Base-by-base conservation (phyloP, 495 filamentous ascomycete species). In the Xylaria grammica region DNA sequence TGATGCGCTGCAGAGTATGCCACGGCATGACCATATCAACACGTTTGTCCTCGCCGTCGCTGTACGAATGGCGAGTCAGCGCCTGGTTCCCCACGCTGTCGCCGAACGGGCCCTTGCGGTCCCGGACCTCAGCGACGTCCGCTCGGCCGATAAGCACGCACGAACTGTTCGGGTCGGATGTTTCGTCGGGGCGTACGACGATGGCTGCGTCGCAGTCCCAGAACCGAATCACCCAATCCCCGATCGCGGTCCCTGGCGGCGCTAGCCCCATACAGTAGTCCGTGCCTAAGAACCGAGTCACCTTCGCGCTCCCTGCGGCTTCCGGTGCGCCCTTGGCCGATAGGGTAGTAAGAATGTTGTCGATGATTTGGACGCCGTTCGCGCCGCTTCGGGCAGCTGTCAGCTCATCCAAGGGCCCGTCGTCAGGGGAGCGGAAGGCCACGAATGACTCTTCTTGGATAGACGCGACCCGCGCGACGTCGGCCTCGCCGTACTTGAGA, bases 191-290 rank as follows among this genome's bases (percentile, higher is more conserved):
- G 13, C 67, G 53, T 56, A 72, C 59, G n/a, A 72, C 53, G 29
- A 66, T 46, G n/a, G 70, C 67, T 9, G 70, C 59, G 32, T 66
- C 55, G 54, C 70, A 72, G 54, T 66, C 60, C 70, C 67, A 72
- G 44, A 72, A 72, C 22, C 67, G 54, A 8, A 72, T 58, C 3
- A 72, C 52, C 27, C 60, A 30, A 38, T 72, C 70, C 8, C 67
- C 67, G 0, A 61, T 51, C 9, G 24, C 29, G 8, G 69, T 50
- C n/a, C 51, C 45, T n/a, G 69, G 27, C 11, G 69, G 69, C 8
- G 68, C 69, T 26, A 72, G 60, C 0, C 63, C 64, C 46, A 72
- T 67, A 17, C 59, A 30, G 34, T 52, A 40, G 10, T 63, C 44
- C 7, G 60, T 69, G 3, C 54, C 64, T 11, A 69, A 51, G 27